Evolutionary conservation across 192 early-diverging fungal species (phyloP), one percentile per base, ranked within the genome.

Genomic region (Borealophlyctis nickersoniae): DNA sequence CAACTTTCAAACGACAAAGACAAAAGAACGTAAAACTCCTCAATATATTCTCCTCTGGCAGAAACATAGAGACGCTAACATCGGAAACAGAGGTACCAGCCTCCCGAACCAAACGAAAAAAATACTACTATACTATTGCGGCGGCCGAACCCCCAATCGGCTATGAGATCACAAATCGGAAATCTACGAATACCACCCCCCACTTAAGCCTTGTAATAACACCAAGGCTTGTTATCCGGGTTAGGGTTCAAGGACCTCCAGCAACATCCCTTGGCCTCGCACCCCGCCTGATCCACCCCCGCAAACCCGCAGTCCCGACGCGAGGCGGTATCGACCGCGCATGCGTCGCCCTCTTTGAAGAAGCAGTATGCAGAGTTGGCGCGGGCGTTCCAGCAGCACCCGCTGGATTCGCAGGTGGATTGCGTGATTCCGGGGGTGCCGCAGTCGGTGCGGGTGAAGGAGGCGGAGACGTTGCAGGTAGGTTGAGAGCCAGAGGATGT

Each of bases 341-440:
- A 22, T 33, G 30, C 36, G 33, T 3, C 57, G 23, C 5, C 13
- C n/a, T 22, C 57, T 36, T 59, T 59, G 57, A n/a, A 39, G 57
- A 59, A 59, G 33, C 57, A 59, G 35, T 36, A 59, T 2, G n/a
- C 3, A 36, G 57, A 59, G 57, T 29, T 29, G 16, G 31, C 30
- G 33, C 35, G 23, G 5, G 57, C 57, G 19, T 59, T 59, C 57
- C 57, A 59, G 57, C 57, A 59, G 57, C 57, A 59, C 19, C 33
- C 33, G 35, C 45, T 59, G 5, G 57, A 33, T 36, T 59, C 57
- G 57, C 57, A 59, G 35, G 35, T 36, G 22, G 57, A 59, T 29
- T 59, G 57, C 4, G 14, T 59, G 57, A 59, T 59, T 23, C 57
- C 57, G 33, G 57, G 35, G 33, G 45, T 39, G 3, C 57, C 57